Conservation (phyloP, 2,329 filamentous ascomycete genomes). For the Tolypocladium pustulatum region DNA sequence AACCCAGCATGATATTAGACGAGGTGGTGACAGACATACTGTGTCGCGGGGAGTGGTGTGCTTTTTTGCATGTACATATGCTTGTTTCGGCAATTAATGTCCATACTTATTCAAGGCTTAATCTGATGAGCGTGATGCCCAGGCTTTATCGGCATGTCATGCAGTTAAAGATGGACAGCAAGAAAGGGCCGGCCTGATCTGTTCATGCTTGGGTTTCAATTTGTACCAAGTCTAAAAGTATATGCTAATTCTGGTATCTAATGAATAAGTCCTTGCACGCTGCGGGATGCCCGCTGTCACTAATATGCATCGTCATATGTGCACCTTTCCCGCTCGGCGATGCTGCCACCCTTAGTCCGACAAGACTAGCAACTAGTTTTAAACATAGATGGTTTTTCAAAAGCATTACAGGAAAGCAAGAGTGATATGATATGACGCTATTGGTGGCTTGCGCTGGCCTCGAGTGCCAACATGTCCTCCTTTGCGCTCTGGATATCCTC, state of each 20-base stretch:
- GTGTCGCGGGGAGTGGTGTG: constrained; percentile 5
- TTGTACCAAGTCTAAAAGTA: neutral
- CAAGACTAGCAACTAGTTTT: no score
- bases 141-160: neutral
- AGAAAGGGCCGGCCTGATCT: neutral
- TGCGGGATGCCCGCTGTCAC: neutral
- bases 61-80: constrained; percentile 9
- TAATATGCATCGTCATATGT: neutral
- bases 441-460: neutral
- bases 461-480: constrained; percentile 18
- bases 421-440: no score
- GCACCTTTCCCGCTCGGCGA: neutral
- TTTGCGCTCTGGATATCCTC: constrained; percentile 41
- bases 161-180: neutral
- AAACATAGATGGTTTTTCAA: no score
- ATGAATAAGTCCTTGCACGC: neutral
- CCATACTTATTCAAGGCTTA: neutral
- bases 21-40: constrained; percentile 1
- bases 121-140: neutral
- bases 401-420: no score
- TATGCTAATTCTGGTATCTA: neutral
- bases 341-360: no score
- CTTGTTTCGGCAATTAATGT: constrained; percentile 1
- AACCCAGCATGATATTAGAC: neutral
- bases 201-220: neutral